phyloP scores from a whole-genome alignment of 2,329 filamentous ascomycete species.

The Venturia oleaginea region DNA sequence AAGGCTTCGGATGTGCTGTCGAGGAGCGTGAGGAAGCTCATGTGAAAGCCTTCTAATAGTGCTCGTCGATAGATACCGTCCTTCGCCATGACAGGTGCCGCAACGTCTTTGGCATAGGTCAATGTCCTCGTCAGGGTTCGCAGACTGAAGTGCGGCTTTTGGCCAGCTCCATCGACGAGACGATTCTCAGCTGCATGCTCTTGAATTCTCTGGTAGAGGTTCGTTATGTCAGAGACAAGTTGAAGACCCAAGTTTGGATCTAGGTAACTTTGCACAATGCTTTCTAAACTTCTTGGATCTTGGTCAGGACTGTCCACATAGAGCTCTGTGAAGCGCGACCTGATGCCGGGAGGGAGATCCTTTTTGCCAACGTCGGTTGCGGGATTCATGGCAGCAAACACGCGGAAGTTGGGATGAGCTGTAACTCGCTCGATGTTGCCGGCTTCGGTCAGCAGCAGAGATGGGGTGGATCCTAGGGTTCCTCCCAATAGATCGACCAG shows the following conservation, averaged over 20 bases:
- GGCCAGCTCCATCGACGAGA: constrained; percentile 88
- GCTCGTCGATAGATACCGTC: constrained; percentile 59
- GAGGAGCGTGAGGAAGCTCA: constrained; percentile 92
- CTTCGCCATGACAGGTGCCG: constrained; percentile 57
- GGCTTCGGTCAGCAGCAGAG: constrained; percentile 82
- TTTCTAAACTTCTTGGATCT: constrained; percentile 76
- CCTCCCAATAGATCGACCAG: constrained; percentile 78
- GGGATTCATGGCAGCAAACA: constrained; percentile 98
- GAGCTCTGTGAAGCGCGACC: constrained; percentile 89
- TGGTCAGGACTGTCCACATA: constrained; percentile 88
- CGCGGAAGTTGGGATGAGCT: constrained; percentile 85
- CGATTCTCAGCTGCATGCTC: constrained; percentile 69
- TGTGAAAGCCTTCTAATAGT: constrained; percentile 90
- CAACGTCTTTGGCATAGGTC: constrained; percentile 77
- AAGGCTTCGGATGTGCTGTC: constrained; percentile 72
- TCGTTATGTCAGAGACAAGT: constrained; percentile 70
- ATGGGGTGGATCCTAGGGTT: constrained; percentile 60
- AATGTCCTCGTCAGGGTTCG: constrained; percentile 85
- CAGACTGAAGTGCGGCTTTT: constrained; percentile 94
- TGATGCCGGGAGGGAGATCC: constrained; percentile 78
- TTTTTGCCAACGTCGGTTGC: constrained; percentile 96
- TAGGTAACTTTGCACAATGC: constrained; percentile 82
- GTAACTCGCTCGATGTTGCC: constrained; percentile 84
- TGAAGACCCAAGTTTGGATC: constrained; percentile 61
- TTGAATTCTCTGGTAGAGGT: constrained; percentile 83